Evolutionary conservation across 106 monocot genomes (phyloP).

Genomic region (Dioscorea dumetorum): DNA sequence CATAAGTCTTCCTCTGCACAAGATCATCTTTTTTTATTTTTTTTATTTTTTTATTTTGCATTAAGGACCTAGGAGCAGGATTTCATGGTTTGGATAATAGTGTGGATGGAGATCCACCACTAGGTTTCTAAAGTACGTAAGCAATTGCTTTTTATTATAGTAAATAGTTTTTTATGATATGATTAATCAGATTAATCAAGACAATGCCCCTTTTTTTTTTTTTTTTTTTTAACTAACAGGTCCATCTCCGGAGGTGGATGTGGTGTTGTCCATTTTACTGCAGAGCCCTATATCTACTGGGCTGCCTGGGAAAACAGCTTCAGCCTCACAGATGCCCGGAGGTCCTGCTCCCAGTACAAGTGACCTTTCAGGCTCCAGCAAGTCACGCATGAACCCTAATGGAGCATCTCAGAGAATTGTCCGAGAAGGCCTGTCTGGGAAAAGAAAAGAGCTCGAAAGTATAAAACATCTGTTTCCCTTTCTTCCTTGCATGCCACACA

Average conservation of each 20-base stretch:
- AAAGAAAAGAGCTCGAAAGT: slow-evolving; percentile 73
- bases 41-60: too few species aligned
- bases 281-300: slow-evolving; percentile 52
- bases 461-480: slow-evolving; percentile 4
- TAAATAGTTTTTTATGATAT: too few species aligned
- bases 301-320: slow-evolving; percentile 23
- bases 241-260: slow-evolving; percentile 61
- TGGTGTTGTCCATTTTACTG: slow-evolving; percentile 67
- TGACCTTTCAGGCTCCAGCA: slow-evolving; percentile 69
- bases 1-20: too few species aligned
- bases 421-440: slow-evolving; percentile 39
- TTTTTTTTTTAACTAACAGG: slow-evolving; percentile 37
- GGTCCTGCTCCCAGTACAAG: slow-evolving; percentile 51
- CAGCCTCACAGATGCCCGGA: slow-evolving; percentile 31
- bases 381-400: slow-evolving; percentile 52
- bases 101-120: too few species aligned
- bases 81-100: too few species aligned
- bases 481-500: background rate
- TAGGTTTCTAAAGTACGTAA: too few species aligned
- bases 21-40: too few species aligned
- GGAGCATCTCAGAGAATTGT: slow-evolving; percentile 40
- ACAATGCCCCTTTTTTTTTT: background rate
- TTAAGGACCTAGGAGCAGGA: too few species aligned
- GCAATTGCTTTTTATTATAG: too few species aligned
- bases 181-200: too few species aligned